phyloP scores from a whole-genome alignment of 1,284 basidiomycete genomes.

The Microbotryomycetes sp. region DNA sequence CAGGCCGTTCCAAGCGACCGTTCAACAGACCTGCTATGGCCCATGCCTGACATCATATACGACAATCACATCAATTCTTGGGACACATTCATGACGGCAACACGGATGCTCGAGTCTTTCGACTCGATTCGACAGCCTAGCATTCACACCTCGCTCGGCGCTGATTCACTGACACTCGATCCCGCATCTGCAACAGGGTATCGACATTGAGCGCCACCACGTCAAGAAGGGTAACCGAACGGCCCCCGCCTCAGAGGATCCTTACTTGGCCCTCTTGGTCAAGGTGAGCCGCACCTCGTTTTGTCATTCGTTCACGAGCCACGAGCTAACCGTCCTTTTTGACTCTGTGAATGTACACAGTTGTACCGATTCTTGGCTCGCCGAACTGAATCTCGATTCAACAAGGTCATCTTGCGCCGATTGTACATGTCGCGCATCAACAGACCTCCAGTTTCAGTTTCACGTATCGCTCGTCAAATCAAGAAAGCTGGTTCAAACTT shows the following conservation, averaged over 20 bases:
- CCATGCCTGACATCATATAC: no score
- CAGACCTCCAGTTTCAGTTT: constrained; percentile 92
- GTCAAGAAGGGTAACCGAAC: constrained; percentile 96
- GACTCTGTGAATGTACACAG: constrained; percentile 47
- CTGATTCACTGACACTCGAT: neutral
- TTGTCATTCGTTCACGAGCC: neutral
- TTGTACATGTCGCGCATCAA: constrained; percentile 97
- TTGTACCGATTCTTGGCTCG: constrained; percentile 98
- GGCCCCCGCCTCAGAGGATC: constrained; percentile 97
- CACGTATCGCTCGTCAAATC: constrained; percentile 57
- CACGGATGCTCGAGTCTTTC: no score
- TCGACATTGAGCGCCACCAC: constrained; percentile 91
- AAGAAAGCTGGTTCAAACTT: constrained; percentile 68
- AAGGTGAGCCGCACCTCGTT: constrained; percentile 62
- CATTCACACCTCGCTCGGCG: neutral
- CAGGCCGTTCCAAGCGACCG: no score
- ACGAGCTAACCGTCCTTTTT: constrained; percentile 4
- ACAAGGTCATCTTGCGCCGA: constrained; percentile 95
- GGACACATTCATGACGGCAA: no score
- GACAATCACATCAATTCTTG: no score
- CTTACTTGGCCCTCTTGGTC: constrained; percentile 95
- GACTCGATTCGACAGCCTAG: neutral
- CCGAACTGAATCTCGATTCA: constrained; percentile 92
- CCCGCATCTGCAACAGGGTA: constrained; percentile 68
- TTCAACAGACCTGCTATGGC: no score